Evolutionary conservation across 2,329 filamentous ascomycete species (phyloP), one percentile per base, ranked within the genome.

Genomic region (Alternaria burnsii): DNA sequence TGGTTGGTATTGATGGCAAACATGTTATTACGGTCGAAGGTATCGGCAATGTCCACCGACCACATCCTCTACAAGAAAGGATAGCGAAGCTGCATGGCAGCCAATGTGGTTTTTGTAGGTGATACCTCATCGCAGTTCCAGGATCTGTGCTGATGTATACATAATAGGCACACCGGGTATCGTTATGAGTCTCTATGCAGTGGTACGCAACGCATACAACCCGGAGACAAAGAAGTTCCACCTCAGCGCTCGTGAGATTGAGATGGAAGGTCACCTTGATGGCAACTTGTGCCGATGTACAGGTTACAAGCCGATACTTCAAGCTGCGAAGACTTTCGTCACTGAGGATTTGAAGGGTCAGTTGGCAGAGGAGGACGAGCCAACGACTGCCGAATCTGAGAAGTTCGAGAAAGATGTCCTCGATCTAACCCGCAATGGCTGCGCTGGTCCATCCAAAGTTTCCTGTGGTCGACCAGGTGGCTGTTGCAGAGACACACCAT

Each of bases 11-110:
- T 46, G 94, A 98, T 78, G 94, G 94, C 48, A 98, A 98, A 77
- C 94, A 98, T 86, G 92, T 98, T 76, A 94, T 98, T 75, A 98
- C 94, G 2, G 89, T 98, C 42, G 94, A 98, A 80, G 94, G 94
- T 7, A 97, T 98, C 69, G 94, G 94, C 16, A 91, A 89, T 77
- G 89, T 92, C 38, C 89, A 94, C 76, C 88, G 85, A 40, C 94
- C 94, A 2, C 94, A 98, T 81, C 91, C 94, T 0, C 83, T 91
- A 2, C 94, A 98, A 77, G 93, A 98, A 80, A 87, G 94, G 48
- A 91, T 98, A 68, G 94, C 94, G 12, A 91, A 91, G 79, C 87
- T 91, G 30, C 94, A 97, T 78, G 95, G 95, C 47, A 96, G 92
- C 69, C 94, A 98, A 78, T 98, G 89, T 77, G 89, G 93, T 1